Conservation (phyloP, 306 rosid species). For the Argentina anserina region DNA sequence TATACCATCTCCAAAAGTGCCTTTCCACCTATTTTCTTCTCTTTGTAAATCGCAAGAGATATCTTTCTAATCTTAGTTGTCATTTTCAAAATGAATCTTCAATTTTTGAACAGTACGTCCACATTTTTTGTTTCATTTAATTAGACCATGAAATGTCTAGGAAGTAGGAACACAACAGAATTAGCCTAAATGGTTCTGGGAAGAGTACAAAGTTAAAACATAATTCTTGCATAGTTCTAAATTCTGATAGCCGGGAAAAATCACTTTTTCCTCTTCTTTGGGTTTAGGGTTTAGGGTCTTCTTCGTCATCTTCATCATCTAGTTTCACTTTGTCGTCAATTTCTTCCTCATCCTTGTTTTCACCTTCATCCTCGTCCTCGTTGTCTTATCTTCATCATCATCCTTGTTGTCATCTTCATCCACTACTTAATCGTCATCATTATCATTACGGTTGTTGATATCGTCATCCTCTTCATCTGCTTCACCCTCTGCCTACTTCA, state of each 20-base stretch:
- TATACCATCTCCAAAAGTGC: neutral
- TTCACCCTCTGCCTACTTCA: constrained; percentile 25
- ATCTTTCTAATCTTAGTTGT: neutral
- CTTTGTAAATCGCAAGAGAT: neutral
- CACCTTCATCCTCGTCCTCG: constrained; percentile 6
- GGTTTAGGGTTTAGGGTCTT: constrained; percentile 47
- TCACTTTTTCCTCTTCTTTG: constrained; percentile 51
- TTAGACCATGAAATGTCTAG: neutral
- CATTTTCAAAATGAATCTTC: neutral
- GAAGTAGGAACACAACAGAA: constrained; percentile 8
- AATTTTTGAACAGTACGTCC: neutral
- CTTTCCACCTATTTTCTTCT: neutral
- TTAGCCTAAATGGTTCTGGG: constrained; percentile 17
- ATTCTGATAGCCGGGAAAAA: neutral
- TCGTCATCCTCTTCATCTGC: neutral
- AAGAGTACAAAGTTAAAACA: neutral
- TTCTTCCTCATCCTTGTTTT: neutral
- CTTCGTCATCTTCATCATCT: constrained; percentile 18
- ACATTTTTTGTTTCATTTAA: neutral
- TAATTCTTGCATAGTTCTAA: neutral
- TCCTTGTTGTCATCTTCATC: constrained; percentile 14
- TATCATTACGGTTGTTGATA: neutral
- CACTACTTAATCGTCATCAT: neutral
- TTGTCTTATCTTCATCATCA: constrained; percentile 21
- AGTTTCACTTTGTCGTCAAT: neutral